Base-by-base conservation (phyloP, 106 monocot species). In the Dioscorea dumetorum region DNA sequence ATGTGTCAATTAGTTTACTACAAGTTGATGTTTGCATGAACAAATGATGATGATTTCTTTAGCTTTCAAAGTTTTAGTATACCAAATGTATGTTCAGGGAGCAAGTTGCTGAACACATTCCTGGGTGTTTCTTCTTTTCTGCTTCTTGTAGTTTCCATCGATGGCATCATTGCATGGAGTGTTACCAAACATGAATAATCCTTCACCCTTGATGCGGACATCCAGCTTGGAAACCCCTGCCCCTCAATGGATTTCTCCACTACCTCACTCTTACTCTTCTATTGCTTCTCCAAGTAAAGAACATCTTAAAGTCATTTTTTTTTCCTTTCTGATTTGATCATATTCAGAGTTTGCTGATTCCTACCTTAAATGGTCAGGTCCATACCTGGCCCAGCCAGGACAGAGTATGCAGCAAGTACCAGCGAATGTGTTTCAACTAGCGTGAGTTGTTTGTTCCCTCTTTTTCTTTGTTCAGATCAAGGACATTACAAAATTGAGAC, bases 371-470 rank as follows among this genome's bases (percentile, higher is more conserved):
- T 28, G 24, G 5, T 49, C 79, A 81, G 79, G 79, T 72, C 77
- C 70, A 52, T 90, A 79, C 82, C 71, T 79, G 87, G 64, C 81
- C 65, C 94, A 86, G 60, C 84, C 66, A 66, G 61, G 51, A 54
- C 70, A 70, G 60, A 82, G 82, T 61, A 64, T 70, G 8, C 81
- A 83, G 57, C 81, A 77, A 63, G 24, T 58, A 60, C 79, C 86
- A 72, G 69, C 57, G n/a, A 75, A 64, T 65, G 59, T 78, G 67
- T 68, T 75, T 12, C 72, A 81, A 57, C 33, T 53, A 24, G 77
- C 67, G 91, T 91, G 82, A 78, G 75, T 67, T 17, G 28, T 33
- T 14, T 54, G 64, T 19, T n/a, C 17, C 41, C 10, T 10, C 41
- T 41, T 41, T 41, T 41, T 1, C 9, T 6, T 41, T 41, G 6